Percentiles rank a stretch among this genome's conserved stretches.
Conservation (phyloP, 2,329 filamentous ascomycete genomes). For the Chaetomiaceae sp. region DNA sequence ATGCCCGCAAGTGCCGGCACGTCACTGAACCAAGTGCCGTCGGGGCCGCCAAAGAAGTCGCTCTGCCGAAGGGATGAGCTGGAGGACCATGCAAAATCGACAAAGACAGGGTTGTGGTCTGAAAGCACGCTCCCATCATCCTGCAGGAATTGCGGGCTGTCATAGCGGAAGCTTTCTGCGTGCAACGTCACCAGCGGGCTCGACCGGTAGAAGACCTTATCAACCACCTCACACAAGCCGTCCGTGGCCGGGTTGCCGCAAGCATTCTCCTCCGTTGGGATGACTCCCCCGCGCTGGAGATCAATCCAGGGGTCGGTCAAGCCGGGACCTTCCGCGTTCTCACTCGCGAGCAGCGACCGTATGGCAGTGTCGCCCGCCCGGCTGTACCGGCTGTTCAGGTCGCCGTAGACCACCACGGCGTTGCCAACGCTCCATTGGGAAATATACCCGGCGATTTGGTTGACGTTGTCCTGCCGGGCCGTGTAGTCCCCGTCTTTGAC, state of each 20-base stretch:
- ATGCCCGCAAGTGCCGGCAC: slow-evolving; percentile 37
- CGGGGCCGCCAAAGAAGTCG: slow-evolving; percentile 44
- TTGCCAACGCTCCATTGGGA: slow-evolving; percentile 53
- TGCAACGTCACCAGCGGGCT: slow-evolving; percentile 43
- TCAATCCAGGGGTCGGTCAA: slow-evolving; percentile 59
- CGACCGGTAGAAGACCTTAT: slow-evolving; percentile 61
- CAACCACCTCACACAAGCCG: slow-evolving; percentile 59
- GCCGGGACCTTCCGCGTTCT: slow-evolving; percentile 36
- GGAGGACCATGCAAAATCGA: slow-evolving; percentile 47
- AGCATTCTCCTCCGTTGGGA: slow-evolving; percentile 41
- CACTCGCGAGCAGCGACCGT: slow-evolving; percentile 41
- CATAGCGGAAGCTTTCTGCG: slow-evolving; percentile 52
- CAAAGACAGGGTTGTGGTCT: slow-evolving; percentile 62
- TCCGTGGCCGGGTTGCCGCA: slow-evolving; percentile 54
- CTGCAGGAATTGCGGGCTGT: slow-evolving; percentile 53
- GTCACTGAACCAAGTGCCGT: slow-evolving; percentile 54
- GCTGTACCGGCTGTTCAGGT: slow-evolving; percentile 63
- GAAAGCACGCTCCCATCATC: slow-evolving; percentile 52
- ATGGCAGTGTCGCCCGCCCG: slow-evolving; percentile 48
- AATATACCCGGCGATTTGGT: slow-evolving; percentile 57
- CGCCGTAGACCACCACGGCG: slow-evolving; percentile 59
- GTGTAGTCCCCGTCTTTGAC: slow-evolving; percentile 47
- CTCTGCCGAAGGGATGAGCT: slow-evolving; percentile 40
- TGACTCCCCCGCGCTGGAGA: slow-evolving; percentile 44
- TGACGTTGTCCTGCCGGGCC: slow-evolving; percentile 56